Evolutionary conservation across 2,329 filamentous ascomycete species (phyloP).

Genomic region (Trichophyton schoenleinii): DNA sequence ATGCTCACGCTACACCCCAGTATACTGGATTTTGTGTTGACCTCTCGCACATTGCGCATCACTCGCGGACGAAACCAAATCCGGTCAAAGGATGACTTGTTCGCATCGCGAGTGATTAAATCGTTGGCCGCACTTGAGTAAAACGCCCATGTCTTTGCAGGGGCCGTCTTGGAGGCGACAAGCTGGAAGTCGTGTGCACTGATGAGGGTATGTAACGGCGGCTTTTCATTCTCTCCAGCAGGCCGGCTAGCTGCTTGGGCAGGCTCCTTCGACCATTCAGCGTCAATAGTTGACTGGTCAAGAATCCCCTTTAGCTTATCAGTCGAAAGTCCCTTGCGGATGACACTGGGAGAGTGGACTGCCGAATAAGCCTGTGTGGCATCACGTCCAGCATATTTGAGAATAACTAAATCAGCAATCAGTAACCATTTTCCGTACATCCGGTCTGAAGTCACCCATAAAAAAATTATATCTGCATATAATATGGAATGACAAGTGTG

Average conservation of each 20-base stretch:
- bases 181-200: conserved; percentile 49
- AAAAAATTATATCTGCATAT: background rate
- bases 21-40: conserved; percentile 42
- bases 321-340: conserved; percentile 30
- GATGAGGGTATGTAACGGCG: conserved; percentile 42
- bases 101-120: conserved; percentile 45
- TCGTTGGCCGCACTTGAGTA: conserved; percentile 55
- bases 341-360: conserved; percentile 37
- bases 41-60: conserved; percentile 40
- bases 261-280: conserved; percentile 36
- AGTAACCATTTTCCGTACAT: background rate
- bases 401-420: conserved; percentile 25
- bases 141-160: conserved; percentile 57
- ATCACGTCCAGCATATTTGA: conserved; percentile 36
- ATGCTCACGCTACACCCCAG: conserved; percentile 41
- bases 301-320: conserved; percentile 41
- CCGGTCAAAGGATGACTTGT: conserved; percentile 40
- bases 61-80: conserved; percentile 39
- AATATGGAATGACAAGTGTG: background rate
- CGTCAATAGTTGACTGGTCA: conserved; percentile 37
- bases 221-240: conserved; percentile 16
- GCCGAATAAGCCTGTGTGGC: conserved; percentile 35
- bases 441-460: background rate
- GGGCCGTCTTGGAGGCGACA: conserved; percentile 43
- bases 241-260: conserved; percentile 21